phyloP scores from a whole-genome alignment of 1,139 yeast species.

The Wickerhamiella pararugosa region DNA sequence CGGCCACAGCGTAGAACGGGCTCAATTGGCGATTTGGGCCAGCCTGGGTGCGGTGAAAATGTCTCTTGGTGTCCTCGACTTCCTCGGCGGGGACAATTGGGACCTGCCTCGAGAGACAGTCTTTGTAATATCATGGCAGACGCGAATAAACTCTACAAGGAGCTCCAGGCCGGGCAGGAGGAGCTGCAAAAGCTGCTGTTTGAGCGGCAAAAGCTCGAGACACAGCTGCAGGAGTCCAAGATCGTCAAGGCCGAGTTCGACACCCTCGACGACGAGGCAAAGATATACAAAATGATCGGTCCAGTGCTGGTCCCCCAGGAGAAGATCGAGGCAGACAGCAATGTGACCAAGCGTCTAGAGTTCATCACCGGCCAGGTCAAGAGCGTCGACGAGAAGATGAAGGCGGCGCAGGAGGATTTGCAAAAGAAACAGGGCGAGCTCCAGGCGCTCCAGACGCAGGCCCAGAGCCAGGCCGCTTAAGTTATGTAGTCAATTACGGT shows the following conservation, averaged over 20 bases:
- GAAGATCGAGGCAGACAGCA: constrained; percentile 58
- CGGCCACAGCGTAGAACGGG: no score
- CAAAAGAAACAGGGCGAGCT: constrained; percentile 24
- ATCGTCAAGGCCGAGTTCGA: constrained; percentile 79
- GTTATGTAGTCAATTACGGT: neutral
- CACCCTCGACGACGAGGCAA: constrained; percentile 43
- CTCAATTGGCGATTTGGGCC: no score
- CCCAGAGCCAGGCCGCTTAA: no score
- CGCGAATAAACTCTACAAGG: constrained; percentile 12
- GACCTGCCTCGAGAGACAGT: no score
- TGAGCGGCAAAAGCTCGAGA: constrained; percentile 46
- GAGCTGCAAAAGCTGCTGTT: constrained; percentile 16
- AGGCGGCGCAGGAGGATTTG: constrained; percentile 20
- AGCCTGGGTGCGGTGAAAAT: no score
- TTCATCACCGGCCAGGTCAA: constrained; percentile 63
- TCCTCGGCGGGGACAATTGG: no score
- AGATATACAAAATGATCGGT: constrained; percentile 79
- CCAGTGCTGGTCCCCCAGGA: constrained; percentile 88
- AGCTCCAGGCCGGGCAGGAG: constrained; percentile 22
- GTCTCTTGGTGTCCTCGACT: no score
- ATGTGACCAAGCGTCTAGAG: constrained; percentile 78
- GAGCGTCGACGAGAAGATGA: constrained; percentile 25
- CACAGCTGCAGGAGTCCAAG: constrained; percentile 72
- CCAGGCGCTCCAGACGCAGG: constrained; percentile 9
- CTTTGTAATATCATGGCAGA: neutral